Evolutionary conservation across 2,329 filamentous ascomycete species (phyloP).

Genomic region (Venturiaceae sp.): DNA sequence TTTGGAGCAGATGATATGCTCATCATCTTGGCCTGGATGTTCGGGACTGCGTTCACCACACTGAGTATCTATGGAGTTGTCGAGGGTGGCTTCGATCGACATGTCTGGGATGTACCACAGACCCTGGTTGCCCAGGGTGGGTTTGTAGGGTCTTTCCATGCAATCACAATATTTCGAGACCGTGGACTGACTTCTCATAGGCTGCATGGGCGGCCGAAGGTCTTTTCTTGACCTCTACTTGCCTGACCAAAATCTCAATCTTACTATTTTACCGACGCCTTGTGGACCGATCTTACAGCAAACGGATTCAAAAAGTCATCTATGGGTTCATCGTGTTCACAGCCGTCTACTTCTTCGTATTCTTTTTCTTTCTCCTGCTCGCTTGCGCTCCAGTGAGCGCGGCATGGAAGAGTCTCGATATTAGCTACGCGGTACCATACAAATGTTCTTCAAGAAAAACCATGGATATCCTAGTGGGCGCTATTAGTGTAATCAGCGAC

Average conservation of each 20-base stretch:
- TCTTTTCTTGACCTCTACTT: background rate
- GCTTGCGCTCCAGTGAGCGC: slow-evolving; percentile 19
- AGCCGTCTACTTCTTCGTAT: slow-evolving; percentile 14
- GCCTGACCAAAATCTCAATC: slow-evolving; percentile 19
- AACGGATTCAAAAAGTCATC: slow-evolving; percentile 14
- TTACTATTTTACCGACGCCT: slow-evolving; percentile 21
- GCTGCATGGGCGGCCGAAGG: background rate
- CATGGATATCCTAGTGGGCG: slow-evolving; percentile 13
- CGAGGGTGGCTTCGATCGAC: background rate
- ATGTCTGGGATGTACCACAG: slow-evolving; percentile 1
- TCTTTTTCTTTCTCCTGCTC: slow-evolving; percentile 17
- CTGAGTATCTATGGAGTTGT: background rate
- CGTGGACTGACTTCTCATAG: background rate
- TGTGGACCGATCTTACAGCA: slow-evolving; percentile 13
- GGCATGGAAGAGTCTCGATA: slow-evolving; percentile 23
- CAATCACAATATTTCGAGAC: background rate
- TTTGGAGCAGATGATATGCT: slow-evolving; percentile 4
- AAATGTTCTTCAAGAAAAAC: slow-evolving; percentile 12
- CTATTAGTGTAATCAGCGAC: slow-evolving; percentile 12
- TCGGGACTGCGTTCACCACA: background rate
- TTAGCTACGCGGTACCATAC: slow-evolving; percentile 5
- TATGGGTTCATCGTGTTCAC: slow-evolving; percentile 17
- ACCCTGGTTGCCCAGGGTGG: background rate
- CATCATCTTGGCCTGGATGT: slow-evolving; percentile 1
- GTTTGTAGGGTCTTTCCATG: background rate